Evolutionary conservation across 2,329 filamentous ascomycete species (phyloP).

Genomic region (Apiospora pterosperma): DNA sequence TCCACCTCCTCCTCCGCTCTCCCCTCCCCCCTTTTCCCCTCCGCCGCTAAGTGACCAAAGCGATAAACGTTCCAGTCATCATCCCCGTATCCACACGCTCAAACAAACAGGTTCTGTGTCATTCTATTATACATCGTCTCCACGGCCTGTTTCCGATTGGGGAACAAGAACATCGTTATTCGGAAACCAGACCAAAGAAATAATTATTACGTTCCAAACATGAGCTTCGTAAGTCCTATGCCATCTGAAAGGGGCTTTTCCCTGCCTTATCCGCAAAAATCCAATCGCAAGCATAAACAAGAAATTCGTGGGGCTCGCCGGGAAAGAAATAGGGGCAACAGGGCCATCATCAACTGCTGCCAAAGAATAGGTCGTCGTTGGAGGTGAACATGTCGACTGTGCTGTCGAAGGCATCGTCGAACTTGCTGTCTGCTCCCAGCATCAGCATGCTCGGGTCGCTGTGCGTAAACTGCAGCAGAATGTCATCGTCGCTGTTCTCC

Average conservation of each 20-base stretch:
- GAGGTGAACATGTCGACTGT: constrained; percentile 48
- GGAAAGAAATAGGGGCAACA: neutral
- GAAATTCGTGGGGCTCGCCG: neutral
- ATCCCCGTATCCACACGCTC: neutral
- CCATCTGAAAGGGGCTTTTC: neutral
- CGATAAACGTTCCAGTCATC: neutral
- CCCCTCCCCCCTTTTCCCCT: too few relatives aligned
- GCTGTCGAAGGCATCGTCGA: constrained; percentile 51
- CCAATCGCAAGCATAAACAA: neutral
- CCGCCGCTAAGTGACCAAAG: neutral
- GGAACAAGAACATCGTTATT: neutral
- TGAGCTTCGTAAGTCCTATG: constrained; percentile 5
- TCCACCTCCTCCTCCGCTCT: too few relatives aligned
- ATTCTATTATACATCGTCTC: neutral
- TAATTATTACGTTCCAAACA: constrained; percentile 3
- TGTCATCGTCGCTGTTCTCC: constrained; percentile 39
- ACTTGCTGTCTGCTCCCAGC: constrained; percentile 41
- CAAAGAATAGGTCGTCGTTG: constrained; percentile 51
- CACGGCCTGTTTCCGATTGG: neutral
- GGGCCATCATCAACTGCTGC: constrained; percentile 17
- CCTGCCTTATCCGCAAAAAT: neutral
- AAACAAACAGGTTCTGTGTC: neutral
- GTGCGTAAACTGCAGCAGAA: constrained; percentile 43
- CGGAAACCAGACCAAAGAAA: neutral
- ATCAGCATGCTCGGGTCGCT: constrained; percentile 44